phyloP scores from a whole-genome alignment of 75 land plant genomes.

The Isoetes taiwanensis region DNA sequence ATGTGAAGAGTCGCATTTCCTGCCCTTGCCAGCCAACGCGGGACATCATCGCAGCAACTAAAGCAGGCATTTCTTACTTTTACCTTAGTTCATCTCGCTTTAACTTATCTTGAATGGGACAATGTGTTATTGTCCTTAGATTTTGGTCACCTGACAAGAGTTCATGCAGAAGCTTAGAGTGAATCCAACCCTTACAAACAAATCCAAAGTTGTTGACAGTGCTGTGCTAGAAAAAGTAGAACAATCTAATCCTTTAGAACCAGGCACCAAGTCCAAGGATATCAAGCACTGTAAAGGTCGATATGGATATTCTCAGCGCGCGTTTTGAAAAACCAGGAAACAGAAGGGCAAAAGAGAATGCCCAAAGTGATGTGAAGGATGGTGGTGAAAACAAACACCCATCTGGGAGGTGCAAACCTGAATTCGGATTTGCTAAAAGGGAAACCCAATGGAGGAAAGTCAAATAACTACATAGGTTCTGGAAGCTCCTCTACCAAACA shows the following conservation, averaged over 20 bases:
- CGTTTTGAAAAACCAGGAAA: slow-evolving; percentile 9
- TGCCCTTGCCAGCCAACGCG: slow-evolving; percentile 14
- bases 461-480: background rate
- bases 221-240: slow-evolving; percentile 22
- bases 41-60: slow-evolving; percentile 2
- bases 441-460: background rate
- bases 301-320: slow-evolving; percentile 29
- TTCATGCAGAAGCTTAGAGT: slow-evolving; percentile 18
- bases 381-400: background rate
- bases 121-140: background rate
- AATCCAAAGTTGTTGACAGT: slow-evolving; percentile 22
- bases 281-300: slow-evolving; percentile 20
- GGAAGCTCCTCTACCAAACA: background rate
- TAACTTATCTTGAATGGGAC: background rate
- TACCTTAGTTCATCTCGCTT: background rate
- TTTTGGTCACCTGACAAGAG: too few species aligned
- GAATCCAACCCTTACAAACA: slow-evolving; percentile 23
- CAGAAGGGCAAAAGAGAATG: slow-evolving; percentile 6
- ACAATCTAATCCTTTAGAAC: background rate
- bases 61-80: slow-evolving; percentile 1
- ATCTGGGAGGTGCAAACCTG: background rate
- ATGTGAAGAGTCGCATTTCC: slow-evolving; percentile 25
- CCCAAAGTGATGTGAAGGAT: background rate
- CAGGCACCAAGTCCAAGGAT: background rate
- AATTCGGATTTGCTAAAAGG: background rate